Base-by-base conservation (phyloP, 73 alveolate species). In the Paramecium sexaurelia region DNA sequence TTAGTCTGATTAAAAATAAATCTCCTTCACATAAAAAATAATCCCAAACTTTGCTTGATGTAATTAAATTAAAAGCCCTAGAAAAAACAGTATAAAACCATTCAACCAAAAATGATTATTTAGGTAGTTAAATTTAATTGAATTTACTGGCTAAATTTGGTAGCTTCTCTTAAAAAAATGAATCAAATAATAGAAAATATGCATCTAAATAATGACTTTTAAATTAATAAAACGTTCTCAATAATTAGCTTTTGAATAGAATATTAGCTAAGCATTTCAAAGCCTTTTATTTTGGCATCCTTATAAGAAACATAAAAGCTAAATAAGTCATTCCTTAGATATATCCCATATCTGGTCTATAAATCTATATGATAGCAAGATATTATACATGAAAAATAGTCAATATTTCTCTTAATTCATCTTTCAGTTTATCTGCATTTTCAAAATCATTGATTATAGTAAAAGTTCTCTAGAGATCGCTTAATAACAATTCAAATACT, bases 291-390 rank as follows among this genome's bases (percentile, higher is more conserved):
- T 78, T 78, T 2, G 68, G 32, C 90, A 78, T 78, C 8, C 90
- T 41, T 3, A 78, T 39, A 20, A 78, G n/a, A 20, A 78, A 78
- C 90, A 78, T 78, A 13, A 78, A 78, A 17, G 73, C 90, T 41
- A 78, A 43, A 43, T 78, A 78, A 1, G 90, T 78, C 90, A 78
- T 78, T 1, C 90, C 90, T 78, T 78, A 78, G 6, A 78, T 33
- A 78, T 78, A 78, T 37, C 90, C 90, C 45, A 78, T 24, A 78
- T 78, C 90, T 78, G 90, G 90, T 41, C 90, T 20, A 78, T 78
- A 78, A 17, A 78, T 78, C 87, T 73, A 73, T n/a, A 66, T 13
- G 6, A 73, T 22, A 36, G 3, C n/a, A 11, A 11, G 4, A 73
- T 22, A 1, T 73, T 17, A 51, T 51, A 73, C 87, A 78, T 39